Evolutionary conservation across 2,329 filamentous ascomycete genomes (phyloP).

Genomic region (Phialophora tarda): DNA sequence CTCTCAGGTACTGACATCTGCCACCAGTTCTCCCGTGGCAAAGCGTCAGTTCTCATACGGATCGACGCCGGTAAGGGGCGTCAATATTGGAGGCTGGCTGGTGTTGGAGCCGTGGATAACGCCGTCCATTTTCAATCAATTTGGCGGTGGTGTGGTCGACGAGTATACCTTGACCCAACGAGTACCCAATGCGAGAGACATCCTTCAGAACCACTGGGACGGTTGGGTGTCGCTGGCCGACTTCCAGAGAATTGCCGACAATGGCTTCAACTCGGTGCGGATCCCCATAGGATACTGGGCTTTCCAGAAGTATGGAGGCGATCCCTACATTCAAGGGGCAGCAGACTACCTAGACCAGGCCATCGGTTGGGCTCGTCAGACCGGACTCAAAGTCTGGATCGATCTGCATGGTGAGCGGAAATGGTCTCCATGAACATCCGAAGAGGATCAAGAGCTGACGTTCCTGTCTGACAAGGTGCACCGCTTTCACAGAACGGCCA

Average conservation of each 20-base stretch:
- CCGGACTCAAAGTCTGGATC: conserved; percentile 68
- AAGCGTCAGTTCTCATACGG: conserved; percentile 36
- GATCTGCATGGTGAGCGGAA: conserved; percentile 63
- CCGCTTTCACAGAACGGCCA: conserved; percentile 70
- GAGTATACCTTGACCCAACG: conserved; percentile 61
- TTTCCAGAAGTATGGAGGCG: conserved; percentile 57
- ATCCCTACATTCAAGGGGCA: conserved; percentile 68
- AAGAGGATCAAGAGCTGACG: conserved; percentile 11
- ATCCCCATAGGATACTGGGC: conserved; percentile 73
- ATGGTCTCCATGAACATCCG: conserved; percentile 18
- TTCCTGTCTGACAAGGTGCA: conserved; percentile 46
- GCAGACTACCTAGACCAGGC: conserved; percentile 63
- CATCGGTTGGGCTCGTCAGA: conserved; percentile 62
- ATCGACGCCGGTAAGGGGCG: conserved; percentile 52
- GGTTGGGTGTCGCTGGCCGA: conserved; percentile 63
- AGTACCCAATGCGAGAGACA: conserved; percentile 57
- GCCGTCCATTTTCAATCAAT: conserved; percentile 62
- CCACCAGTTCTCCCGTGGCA: conserved; percentile 31
- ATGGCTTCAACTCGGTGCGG: conserved; percentile 63
- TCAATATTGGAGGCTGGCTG: conserved; percentile 70
- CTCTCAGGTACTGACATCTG: neutral
- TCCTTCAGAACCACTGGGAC: conserved; percentile 63
- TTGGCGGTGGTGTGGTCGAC: conserved; percentile 57
- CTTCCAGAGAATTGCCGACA: conserved; percentile 60
- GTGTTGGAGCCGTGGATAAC: conserved; percentile 70